phyloP scores from a whole-genome alignment of 768 basidiomycete genomes.

The Tylopilus sp. region DNA sequence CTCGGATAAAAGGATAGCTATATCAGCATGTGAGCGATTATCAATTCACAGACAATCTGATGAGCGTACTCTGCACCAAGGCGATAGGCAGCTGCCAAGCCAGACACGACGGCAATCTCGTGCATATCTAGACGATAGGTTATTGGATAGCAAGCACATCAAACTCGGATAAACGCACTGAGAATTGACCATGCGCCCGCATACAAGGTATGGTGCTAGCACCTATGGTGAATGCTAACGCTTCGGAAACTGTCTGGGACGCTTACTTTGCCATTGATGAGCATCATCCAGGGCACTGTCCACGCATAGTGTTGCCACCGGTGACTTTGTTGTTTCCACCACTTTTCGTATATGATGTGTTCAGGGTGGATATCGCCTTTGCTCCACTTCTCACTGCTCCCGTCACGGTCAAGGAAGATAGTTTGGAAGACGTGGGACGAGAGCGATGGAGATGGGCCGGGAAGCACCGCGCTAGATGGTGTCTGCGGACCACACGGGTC shows the following conservation, averaged over 20 bases:
- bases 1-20: too few relatives aligned
- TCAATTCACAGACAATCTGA: too few relatives aligned
- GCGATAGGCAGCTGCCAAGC: neutral
- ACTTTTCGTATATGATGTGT: neutral
- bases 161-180: neutral
- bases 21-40: too few relatives aligned
- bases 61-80: neutral
- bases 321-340: neutral
- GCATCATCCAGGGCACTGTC: neutral
- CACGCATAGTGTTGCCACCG: neutral
- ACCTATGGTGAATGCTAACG: neutral
- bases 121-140: neutral
- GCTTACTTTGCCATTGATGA: too few relatives aligned
- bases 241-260: too few relatives aligned
- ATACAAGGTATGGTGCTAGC: neutral
- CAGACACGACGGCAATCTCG: neutral
- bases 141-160: neutral
- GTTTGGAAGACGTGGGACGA: neutral
- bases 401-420: neutral
- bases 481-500: too few relatives aligned
- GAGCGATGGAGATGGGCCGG: too few relatives aligned
- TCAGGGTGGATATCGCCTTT: neutral
- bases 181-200: neutral
- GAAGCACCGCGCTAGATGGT: too few relatives aligned
- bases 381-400: neutral